A percentile compares a stretch with the other conserved stretches of the same genome.
Conservation (phyloP, 768 basidiomycete species). For the Panaeolus papilionaceus region DNA sequence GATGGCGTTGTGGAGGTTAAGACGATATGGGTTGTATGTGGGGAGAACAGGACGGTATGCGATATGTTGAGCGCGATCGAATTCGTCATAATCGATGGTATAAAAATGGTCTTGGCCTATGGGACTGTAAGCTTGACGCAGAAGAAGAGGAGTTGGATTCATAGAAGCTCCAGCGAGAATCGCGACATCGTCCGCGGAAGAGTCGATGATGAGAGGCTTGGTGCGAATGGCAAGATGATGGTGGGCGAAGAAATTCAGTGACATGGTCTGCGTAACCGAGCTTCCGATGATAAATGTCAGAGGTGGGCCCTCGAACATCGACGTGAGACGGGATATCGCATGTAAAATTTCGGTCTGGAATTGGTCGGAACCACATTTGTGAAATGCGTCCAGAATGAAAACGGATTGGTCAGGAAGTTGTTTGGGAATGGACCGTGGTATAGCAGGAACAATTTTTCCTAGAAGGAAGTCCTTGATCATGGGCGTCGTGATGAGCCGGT, state of each 20-base stretch:
- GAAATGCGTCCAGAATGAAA: not conserved
- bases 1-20: not conserved
- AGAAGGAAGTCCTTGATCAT: not conserved
- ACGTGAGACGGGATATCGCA: not conserved
- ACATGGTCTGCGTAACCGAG: not conserved
- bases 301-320: not conserved
- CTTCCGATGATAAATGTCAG: slow-evolving; percentile 1
- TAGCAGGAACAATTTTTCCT: not conserved
- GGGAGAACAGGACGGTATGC: not conserved
- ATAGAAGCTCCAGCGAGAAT: not conserved
- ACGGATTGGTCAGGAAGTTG: not conserved
- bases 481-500: not conserved
- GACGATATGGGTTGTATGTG: not conserved
- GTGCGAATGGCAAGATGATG: slow-evolving; percentile 3
- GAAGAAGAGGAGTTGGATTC: not conserved
- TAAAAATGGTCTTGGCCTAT: slow-evolving; percentile 1
- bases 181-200: not conserved
- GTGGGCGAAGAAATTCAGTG: not conserved
- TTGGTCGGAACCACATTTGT: not conserved
- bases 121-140: not conserved
- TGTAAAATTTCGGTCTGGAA: not conserved
- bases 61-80: not conserved
- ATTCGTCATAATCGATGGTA: not conserved
- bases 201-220: not conserved
- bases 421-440: not conserved